These are phyloP conservation scores for Stereocaulon alpinum DNA, from an alignment of 495 filamentous ascomycete genomes.

Conservation along the genomic window DNA sequence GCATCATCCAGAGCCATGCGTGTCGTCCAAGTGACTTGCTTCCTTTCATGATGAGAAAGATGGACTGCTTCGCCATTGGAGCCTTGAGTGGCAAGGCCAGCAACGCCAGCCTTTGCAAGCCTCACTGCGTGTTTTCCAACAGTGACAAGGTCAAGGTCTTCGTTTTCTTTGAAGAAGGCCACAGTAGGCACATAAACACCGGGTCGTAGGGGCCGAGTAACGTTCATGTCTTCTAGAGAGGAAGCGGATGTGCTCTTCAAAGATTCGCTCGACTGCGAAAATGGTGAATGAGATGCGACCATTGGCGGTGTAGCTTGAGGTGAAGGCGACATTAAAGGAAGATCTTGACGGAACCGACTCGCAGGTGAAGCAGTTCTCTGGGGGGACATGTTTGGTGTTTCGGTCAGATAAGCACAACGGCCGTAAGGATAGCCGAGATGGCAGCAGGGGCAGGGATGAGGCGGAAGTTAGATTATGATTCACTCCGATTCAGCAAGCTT, in stretches of 20 bases:
- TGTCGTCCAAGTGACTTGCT: constrained; percentile 59
- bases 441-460: not conserved
- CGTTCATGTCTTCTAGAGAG: constrained; percentile 23
- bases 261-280: constrained; percentile 22
- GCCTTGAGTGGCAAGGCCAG: constrained; percentile 75
- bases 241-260: constrained; percentile 20
- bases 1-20: constrained; percentile 62
- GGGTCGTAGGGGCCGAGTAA: constrained; percentile 29
- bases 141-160: constrained; percentile 55
- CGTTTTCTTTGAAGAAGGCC: constrained; percentile 53
- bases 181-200: constrained; percentile 63
- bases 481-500: not conserved
- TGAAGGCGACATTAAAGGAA: not conserved
- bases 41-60: constrained; percentile 59
- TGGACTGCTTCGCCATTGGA: constrained; percentile 88
- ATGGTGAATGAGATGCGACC: constrained; percentile 14
- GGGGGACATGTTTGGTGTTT: constrained; percentile 9
- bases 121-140: constrained; percentile 68
- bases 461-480: not conserved
- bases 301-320: constrained; percentile 5
- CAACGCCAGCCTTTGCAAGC: constrained; percentile 70
- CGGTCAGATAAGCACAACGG: not conserved
- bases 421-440: not conserved
- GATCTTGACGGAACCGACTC: constrained; percentile 14
- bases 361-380: constrained; percentile 15